Evolutionary conservation across 2,329 filamentous ascomycete species (phyloP), one percentile per base, ranked within the genome.

Genomic region (Ophiostoma triangulosporum): DNA sequence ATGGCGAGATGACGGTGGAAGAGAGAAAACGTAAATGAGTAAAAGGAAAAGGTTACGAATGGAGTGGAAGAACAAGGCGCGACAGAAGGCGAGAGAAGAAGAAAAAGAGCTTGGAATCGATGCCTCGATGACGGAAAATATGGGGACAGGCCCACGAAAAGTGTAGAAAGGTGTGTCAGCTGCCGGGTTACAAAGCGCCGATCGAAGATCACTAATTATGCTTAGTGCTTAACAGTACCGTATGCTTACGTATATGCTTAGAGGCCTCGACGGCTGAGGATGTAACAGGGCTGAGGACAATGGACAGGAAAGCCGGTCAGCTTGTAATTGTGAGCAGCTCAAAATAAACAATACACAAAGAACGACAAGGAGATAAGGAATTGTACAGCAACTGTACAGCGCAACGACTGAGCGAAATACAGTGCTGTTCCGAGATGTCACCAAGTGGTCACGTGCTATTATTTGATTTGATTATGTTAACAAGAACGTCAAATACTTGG

Each of bases 11-110:
- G 52, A 17, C 38, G 38, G 6, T 46, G 38, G 20, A 3, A 38
- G 31, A 24, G 35, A 27, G 14, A 32, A 26, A 22, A n/a, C 26
- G 35, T 29, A 51, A 22, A 48, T 17, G 26, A 17, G 31, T 15
- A 48, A 29, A 45, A 51, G 51, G 31, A 40, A 17, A 50, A 9
- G 35, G n/a, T n/a, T 43, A 49, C 27, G 26, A 20, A 27, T 35
- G 33, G 38, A 54, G 31, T 24, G 33, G 50, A 48, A 43, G 43
- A 31, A 45, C n/a, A 43, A 15, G n/a, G n/a, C n/a, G n/a, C n/a
- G n/a, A n/a, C n/a, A 31, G 43, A 52, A 36, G 17, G 31, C 38
- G 45, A 43, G 40, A 32, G 54, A 55, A 53, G 27, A 33, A 31
- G 11, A 38, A 8, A 38, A 38, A 12, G 11, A 4, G 20, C 38